A percentile compares a stretch with the other conserved stretches of the same genome.
phyloP scores from a whole-genome alignment of 2,329 filamentous ascomycete genomes.

The Talaromyces marneffei region DNA sequence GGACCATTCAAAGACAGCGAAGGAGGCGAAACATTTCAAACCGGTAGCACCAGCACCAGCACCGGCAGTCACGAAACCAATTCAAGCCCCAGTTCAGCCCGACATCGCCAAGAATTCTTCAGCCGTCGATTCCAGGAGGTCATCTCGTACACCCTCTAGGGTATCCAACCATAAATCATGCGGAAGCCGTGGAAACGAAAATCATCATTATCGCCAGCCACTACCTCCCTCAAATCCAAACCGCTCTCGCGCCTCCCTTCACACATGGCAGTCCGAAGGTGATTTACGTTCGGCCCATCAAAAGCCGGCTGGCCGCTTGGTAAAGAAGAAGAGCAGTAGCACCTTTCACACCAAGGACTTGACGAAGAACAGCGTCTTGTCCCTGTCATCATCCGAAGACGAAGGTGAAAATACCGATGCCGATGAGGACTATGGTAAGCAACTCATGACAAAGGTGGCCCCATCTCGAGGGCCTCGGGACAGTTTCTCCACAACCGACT shows the following conservation, averaged over 20 bases:
- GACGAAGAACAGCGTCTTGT: slow-evolving; percentile 42
- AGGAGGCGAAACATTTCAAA: slow-evolving; percentile 13
- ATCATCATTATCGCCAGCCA: slow-evolving; percentile 22
- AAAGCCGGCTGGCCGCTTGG: slow-evolving; percentile 15
- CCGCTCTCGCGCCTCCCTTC: slow-evolving; percentile 17
- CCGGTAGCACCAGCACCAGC: slow-evolving; percentile 17
- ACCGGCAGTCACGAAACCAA: neutral
- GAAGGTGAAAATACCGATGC: neutral
- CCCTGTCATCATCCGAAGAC: slow-evolving; percentile 44
- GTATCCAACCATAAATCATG: slow-evolving; percentile 22
- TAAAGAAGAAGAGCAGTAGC: slow-evolving; percentile 35
- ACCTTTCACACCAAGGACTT: slow-evolving; percentile 37
- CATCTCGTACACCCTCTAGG: slow-evolving; percentile 10
- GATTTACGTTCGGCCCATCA: slow-evolving; percentile 11
- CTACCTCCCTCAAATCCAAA: slow-evolving; percentile 13
- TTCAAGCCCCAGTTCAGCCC: neutral
- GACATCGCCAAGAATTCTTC: neutral
- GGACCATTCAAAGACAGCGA: neutral
- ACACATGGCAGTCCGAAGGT: slow-evolving; percentile 19
- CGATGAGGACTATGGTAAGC: slow-evolving; percentile 2
- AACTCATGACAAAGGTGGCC: slow-evolving; percentile 14
- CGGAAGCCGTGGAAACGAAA: slow-evolving; percentile 22
- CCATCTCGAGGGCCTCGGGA: slow-evolving; percentile 25
- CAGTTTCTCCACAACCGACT: slow-evolving; percentile 36
- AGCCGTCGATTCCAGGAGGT: neutral